Evolutionary conservation across 2,329 filamentous ascomycete genomes (phyloP).

Genomic region (Chaetomium olivaceum): DNA sequence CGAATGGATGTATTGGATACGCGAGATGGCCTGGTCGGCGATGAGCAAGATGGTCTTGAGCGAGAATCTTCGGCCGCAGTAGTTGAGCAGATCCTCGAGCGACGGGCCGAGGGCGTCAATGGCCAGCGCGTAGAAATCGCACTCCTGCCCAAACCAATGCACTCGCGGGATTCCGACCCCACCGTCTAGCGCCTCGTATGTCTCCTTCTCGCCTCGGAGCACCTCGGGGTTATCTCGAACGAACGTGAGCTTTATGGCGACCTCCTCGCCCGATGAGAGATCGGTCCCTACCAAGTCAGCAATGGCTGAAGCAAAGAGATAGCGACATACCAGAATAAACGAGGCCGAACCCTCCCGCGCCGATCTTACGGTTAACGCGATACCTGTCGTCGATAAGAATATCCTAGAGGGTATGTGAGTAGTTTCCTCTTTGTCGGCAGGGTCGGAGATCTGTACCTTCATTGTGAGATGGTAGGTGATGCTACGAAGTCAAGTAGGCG

Average conservation of each 20-base stretch:
- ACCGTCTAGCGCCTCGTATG: conserved; percentile 7
- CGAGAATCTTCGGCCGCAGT: conserved; percentile 98
- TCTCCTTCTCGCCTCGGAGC: conserved; percentile 51
- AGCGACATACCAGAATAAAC: conserved; percentile 17
- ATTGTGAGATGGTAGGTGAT: conserved; percentile 12
- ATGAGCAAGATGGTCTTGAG: conserved; percentile 94
- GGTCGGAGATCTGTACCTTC: conserved; percentile 16
- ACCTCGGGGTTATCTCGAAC: conserved; percentile 91
- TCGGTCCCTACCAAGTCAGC: conserved; percentile 70
- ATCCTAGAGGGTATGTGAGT: conserved; percentile 18
- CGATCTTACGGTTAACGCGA: conserved; percentile 20
- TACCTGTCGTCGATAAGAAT: conserved; percentile 21
- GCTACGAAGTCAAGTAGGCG: conserved; percentile 10
- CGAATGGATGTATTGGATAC: conserved; percentile 98
- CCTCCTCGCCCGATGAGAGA: conserved; percentile 98
- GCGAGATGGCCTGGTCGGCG: conserved; percentile 95
- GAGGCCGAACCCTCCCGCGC: conserved; percentile 20
- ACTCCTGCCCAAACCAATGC: conserved; percentile 17
- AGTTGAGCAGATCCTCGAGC: conserved; percentile 91
- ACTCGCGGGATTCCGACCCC: conserved; percentile 10
- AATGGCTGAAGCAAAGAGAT: neutral
- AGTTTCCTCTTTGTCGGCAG: neutral
- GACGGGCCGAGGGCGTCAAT: conserved; percentile 91
- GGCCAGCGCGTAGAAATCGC: conserved; percentile 99
- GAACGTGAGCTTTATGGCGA: conserved; percentile 98